Conservation (phyloP, 164 flowering plant genomes). For the Nymphaea thermarum region DNA sequence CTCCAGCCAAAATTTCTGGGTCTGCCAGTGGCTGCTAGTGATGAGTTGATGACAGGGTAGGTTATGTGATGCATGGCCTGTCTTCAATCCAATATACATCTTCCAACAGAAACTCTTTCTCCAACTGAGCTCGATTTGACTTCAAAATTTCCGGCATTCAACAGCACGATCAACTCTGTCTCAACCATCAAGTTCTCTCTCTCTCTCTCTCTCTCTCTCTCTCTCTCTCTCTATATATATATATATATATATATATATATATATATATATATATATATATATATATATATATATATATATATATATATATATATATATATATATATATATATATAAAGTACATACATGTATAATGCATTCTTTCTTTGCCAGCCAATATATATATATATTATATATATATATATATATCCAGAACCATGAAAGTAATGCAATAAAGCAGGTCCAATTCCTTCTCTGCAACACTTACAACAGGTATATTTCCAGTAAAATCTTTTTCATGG, state of each 20-base stretch:
- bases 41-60: constrained; percentile 28
- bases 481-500: neutral
- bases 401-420: constrained; percentile 80
- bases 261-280: too few species aligned
- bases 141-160: constrained; percentile 50
- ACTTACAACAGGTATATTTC: neutral
- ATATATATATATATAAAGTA: constrained; percentile 33
- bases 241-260: too few species aligned
- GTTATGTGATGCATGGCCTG: constrained; percentile 54
- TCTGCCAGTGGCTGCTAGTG: too few species aligned
- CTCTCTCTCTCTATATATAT: too few species aligned
- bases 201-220: neutral
- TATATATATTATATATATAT: too few species aligned
- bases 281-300: constrained; percentile 23
- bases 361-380: constrained; percentile 57
- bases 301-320: constrained; percentile 5
- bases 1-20: too few species aligned
- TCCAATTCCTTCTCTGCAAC: constrained; percentile 77
- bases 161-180: neutral
- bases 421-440: constrained; percentile 82
- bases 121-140: constrained; percentile 59
- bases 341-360: constrained; percentile 86
- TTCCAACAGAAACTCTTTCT: constrained; percentile 61
- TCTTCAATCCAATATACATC: constrained; percentile 66
- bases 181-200: neutral